Conservation (phyloP, 2,329 filamentous ascomycete species). For the Aspergillus pseudotamarii region DNA sequence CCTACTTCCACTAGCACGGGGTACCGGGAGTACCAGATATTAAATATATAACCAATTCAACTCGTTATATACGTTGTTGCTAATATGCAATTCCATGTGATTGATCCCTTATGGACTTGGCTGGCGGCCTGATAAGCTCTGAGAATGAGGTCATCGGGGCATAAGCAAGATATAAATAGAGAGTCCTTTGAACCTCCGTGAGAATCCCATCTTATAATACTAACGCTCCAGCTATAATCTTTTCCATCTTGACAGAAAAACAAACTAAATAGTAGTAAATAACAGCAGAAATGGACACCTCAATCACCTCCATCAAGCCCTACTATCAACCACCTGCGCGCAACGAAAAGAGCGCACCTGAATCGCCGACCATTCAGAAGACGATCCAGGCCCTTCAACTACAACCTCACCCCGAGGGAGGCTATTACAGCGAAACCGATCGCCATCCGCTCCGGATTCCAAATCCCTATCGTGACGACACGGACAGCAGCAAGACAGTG, state of each 20-base stretch:
- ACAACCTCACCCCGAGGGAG: constrained; percentile 63
- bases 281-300: not conserved
- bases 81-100: not conserved
- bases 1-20: too few relatives aligned
- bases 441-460: constrained; percentile 55
- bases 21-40: too few relatives aligned
- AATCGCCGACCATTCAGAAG: constrained; percentile 37
- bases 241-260: not conserved
- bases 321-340: not conserved
- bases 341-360: constrained; percentile 9
- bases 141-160: not conserved
- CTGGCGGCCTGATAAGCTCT: not conserved
- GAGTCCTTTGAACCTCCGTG: not conserved
- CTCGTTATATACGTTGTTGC: not conserved
- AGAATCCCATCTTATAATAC: not conserved
- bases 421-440: constrained; percentile 67
- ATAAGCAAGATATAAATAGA: not conserved
- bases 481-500: constrained; percentile 17
- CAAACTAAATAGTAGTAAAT: not conserved
- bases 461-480: constrained; percentile 48
- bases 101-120: not conserved
- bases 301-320: not conserved
- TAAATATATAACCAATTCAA: too few relatives aligned
- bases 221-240: not conserved
- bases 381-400: constrained; percentile 53